phyloP scores from a whole-genome alignment of 2,329 filamentous ascomycete species.

The Neonectria punicea region DNA sequence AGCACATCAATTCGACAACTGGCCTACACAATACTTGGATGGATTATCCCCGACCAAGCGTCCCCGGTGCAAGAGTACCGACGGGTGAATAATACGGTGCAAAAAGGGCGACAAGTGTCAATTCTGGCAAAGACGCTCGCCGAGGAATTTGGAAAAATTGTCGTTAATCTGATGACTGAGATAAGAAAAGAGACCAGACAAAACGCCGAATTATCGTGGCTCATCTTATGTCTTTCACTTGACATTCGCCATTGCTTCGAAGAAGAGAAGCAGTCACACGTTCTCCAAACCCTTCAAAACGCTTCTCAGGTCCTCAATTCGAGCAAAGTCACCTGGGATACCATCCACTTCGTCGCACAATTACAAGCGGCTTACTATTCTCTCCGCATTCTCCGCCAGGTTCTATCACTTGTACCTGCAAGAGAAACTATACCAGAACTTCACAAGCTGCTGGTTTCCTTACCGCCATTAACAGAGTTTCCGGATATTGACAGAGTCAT shows the following conservation, averaged over 20 bases:
- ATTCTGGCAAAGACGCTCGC: conserved; percentile 26
- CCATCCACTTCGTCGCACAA: conserved; percentile 70
- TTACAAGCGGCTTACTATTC: conserved; percentile 71
- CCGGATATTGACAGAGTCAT: conserved; percentile 37
- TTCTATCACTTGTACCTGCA: conserved; percentile 37
- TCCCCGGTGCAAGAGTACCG: conserved; percentile 50
- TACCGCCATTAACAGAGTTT: conserved; percentile 42
- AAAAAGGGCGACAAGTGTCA: conserved; percentile 43
- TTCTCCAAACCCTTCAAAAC: conserved; percentile 37
- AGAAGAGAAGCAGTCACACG: conserved; percentile 43
- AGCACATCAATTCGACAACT: conserved; percentile 61
- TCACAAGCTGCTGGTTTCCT: conserved; percentile 30
- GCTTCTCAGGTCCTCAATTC: conserved; percentile 1
- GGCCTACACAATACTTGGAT: conserved; percentile 62
- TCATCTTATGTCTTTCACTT: conserved; percentile 41
- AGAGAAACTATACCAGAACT: conserved; percentile 30
- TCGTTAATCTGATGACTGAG: conserved; percentile 35
- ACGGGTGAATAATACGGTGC: conserved; percentile 45
- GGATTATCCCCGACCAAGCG: conserved; percentile 24
- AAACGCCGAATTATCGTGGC: conserved; percentile 35
- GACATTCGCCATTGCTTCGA: conserved; percentile 45
- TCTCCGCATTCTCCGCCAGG: conserved; percentile 59
- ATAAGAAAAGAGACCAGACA: conserved; percentile 11
- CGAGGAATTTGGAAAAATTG: conserved; percentile 24
- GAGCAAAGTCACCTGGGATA: conserved; percentile 58